Evolutionary conservation across 2,329 filamentous ascomycete species (phyloP), one percentile per base, ranked within the genome.

Genomic region (Scedosporium boydii): DNA sequence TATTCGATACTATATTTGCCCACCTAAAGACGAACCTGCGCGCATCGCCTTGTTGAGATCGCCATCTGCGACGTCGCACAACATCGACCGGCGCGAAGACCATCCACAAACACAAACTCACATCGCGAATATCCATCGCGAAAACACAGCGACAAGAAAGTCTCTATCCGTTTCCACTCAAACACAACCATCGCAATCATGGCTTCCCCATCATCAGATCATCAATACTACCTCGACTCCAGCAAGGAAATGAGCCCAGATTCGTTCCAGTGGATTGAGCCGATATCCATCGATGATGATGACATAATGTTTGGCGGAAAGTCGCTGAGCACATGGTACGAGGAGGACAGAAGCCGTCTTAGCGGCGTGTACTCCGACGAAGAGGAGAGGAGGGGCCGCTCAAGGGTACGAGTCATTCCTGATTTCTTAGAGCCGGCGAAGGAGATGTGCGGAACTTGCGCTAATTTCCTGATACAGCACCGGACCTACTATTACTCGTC

Each of bases 231-330:
- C 23, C 51, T 55, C 12, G 21, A 23, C 51, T 23, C 51, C 23
- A 23, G 2, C 51, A 55, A 55, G 51, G 51, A 55, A 23, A 55
- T 27, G 51, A 55, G 21, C 51, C 51, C 51, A 23, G 51, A 55
- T 10, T 55, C 72, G 51, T 70, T 74, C 64, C 65, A 72, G 56
- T 85, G 82, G 82, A 77, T 82, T 65, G 76, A 80, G 61, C 78
- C 80, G 41, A 85, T 80, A 58, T 75, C 82, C 64, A 86, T 86
- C 67, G 82, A 86, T 62, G 83, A 86, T 68, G 82, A 85, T 63
- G 83, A 86, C 66, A 75, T 86, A 44, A 84, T 78, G 70, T 86
- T 85, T 67, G 82, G 82, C 62, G 83, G 83, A 67, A 86, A 85
- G 77, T 77, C 81, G 46, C 71, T 86, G 51, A 82, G 82, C 70